Base-by-base conservation (phyloP, 2,329 filamentous ascomycete genomes). In the Penicillium sp. region DNA sequence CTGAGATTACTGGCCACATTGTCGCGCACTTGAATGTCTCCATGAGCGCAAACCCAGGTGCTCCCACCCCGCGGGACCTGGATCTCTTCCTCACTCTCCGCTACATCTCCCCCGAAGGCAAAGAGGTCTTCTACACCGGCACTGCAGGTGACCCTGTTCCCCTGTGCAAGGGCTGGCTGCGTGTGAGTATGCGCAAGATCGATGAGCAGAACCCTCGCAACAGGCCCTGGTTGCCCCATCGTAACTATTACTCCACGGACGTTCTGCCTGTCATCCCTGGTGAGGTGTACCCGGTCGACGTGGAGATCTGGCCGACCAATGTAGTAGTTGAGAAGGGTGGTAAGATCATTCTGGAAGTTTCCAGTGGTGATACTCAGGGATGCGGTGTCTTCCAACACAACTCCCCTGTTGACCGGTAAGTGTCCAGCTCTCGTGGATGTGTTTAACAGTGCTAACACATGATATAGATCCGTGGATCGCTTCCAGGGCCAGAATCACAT, bases 1-100 rank as follows among this genome's bases (percentile, higher is more conserved):
- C 84, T 0, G 89, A 91, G 68, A 84, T 91, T 55, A 91, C 89
- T 0, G 89, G 89, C 0, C 86, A 90, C 67, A 77, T 90, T 31
- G 78, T 85, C 0, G 87, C 86, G 0, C 87, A 86, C 63, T 77
- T 91, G 4, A 85, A 86, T 60, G 83, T 90, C 0, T 89, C 87
- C 0, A 75, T 79, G 38, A 79, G 73, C 2, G 69, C 79, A 0
- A 67, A 78, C 25, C 67, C 78, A 2, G 73, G 73, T 1, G 70
- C 73, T 1, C 66, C 72, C 1, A 76, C 74, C 2, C 82, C 82
- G 0, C 76, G 73, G 1, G 83, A 85, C 43, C 81, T 84, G 42
- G 83, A 85, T 59, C 71, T 85, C 22, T 85, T 85, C 69, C 61
- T 88, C 3, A 86, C 83, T 0, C 75, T 87, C 11, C 79, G 83